A percentile compares a stretch with the other conserved stretches of the same genome.
phyloP scores from a whole-genome alignment of 345 rosid species.

The Xanthoceras sorbifolium region DNA sequence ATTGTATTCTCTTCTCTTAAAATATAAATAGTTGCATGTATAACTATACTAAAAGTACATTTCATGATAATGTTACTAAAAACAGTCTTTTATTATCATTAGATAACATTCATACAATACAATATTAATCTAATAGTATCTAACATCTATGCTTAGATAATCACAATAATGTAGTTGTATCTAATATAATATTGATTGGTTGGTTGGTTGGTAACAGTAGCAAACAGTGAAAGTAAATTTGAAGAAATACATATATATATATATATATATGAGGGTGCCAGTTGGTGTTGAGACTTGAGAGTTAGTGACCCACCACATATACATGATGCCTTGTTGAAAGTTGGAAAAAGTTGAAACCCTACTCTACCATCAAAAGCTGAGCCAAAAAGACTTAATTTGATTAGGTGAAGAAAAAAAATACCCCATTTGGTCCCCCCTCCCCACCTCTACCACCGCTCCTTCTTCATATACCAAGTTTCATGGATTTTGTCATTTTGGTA shows the following conservation, averaged over 20 bases:
- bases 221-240: background rate
- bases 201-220: background rate
- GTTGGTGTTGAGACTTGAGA: background rate
- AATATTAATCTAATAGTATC: too few relatives aligned
- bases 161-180: too few relatives aligned
- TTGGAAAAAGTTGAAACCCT: background rate
- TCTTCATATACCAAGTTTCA: background rate
- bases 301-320: slow-evolving; percentile 18
- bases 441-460: background rate
- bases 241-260: background rate
- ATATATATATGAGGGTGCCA: background rate
- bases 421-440: background rate
- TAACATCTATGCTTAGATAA: too few relatives aligned
- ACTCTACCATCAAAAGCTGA: background rate
- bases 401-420: slow-evolving; percentile 7
- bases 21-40: too few relatives aligned
- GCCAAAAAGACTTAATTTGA: background rate
- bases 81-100: too few relatives aligned
- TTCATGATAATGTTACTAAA: too few relatives aligned
- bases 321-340: slow-evolving; percentile 18
- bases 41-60: too few relatives aligned
- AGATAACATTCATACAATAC: too few relatives aligned
- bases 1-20: too few relatives aligned
- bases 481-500: background rate
- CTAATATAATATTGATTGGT: too few relatives aligned